These are phyloP conservation scores for Plasmodium gallinaceum DNA, from an alignment of 169 alveolate species.

Conservation along the genomic window DNA sequence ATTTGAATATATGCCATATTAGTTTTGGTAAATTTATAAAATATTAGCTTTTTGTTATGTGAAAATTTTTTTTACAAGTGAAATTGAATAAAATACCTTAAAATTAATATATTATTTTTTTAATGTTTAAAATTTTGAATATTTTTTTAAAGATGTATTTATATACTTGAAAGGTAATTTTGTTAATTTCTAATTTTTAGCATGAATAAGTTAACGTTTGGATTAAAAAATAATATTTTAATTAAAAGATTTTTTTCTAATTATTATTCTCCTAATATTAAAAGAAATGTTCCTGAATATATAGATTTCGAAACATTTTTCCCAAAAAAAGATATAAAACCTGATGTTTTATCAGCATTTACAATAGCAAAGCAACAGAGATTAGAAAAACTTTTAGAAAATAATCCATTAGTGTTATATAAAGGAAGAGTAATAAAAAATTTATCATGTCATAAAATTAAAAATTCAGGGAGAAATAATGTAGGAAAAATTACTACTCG, in stretches of 20 bases:
- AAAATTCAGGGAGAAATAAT: conserved; percentile 88
- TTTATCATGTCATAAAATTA: conserved; percentile 85
- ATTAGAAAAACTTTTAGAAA: conserved; percentile 49
- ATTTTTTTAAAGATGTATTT: not conserved
- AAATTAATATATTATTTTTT: no score
- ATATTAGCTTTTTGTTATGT: no score
- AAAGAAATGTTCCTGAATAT: conserved; percentile 84
- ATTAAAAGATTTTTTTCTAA: conserved; percentile 47
- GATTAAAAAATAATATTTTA: not conserved
- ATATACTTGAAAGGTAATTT: no score
- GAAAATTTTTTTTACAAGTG: no score
- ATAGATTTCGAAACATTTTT: conserved; percentile 88
- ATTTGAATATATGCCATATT: no score
- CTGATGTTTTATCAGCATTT: conserved; percentile 76
- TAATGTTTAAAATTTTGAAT: no score
- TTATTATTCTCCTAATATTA: conserved; percentile 79
- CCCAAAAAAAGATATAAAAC: conserved; percentile 79
- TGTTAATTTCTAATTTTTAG: not conserved
- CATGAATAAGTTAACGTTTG: conserved; percentile 13
- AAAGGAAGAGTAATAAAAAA: conserved; percentile 87
- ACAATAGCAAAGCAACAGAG: conserved; percentile 80
- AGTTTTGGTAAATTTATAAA: no score
- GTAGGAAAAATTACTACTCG: conserved; percentile 85
- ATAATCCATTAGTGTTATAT: conserved; percentile 32
- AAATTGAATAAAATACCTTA: no score